Evolutionary conservation across 139 green algal genomes (phyloP).

Genomic region (Tetraselmis striata): DNA sequence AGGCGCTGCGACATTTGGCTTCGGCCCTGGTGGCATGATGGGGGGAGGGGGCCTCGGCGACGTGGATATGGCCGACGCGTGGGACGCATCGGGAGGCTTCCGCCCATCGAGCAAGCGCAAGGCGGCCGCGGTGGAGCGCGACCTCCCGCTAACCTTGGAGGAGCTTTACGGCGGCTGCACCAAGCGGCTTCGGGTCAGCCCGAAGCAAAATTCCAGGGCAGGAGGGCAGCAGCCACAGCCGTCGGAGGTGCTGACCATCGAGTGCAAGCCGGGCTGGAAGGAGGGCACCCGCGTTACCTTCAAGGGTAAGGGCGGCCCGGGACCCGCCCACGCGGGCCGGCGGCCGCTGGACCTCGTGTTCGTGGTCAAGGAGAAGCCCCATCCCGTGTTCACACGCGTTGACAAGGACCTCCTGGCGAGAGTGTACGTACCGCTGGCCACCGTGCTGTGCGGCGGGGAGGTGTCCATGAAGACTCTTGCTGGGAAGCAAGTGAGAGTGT

Average conservation of each 20-base stretch:
- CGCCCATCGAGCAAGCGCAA: too few species aligned
- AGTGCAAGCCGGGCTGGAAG: slow-evolving; percentile 66
- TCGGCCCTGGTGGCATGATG: slow-evolving; percentile 1
- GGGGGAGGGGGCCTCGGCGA: not conserved
- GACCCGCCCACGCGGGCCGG: not conserved
- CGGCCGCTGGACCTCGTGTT: slow-evolving; percentile 37
- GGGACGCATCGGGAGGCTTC: not conserved
- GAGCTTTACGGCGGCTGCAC: slow-evolving; percentile 47
- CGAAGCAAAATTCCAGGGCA: slow-evolving; percentile 38
- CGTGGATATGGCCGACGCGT: too few species aligned
- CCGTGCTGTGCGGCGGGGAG: slow-evolving; percentile 23
- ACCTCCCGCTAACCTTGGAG: slow-evolving; percentile 43
- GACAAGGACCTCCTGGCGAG: slow-evolving; percentile 17
- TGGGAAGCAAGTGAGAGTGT: too few species aligned
- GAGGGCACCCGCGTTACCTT: slow-evolving; percentile 41
- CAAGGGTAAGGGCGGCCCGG: slow-evolving; percentile 36
- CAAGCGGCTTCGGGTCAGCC: slow-evolving; percentile 49
- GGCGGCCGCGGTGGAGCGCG: slow-evolving; percentile 21
- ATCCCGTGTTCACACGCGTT: slow-evolving; percentile 28
- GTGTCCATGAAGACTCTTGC: slow-evolving; percentile 18
- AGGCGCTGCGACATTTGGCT: slow-evolving; percentile 3
- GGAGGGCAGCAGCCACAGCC: slow-evolving; percentile 29
- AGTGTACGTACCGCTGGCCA: slow-evolving; percentile 16
- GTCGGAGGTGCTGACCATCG: slow-evolving; percentile 53
- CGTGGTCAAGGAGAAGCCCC: slow-evolving; percentile 29